A percentile compares a stretch with the other conserved stretches of the same genome.
Conservation (phyloP, 352 stramenopile species). For the Thraustotheca clavata region DNA sequence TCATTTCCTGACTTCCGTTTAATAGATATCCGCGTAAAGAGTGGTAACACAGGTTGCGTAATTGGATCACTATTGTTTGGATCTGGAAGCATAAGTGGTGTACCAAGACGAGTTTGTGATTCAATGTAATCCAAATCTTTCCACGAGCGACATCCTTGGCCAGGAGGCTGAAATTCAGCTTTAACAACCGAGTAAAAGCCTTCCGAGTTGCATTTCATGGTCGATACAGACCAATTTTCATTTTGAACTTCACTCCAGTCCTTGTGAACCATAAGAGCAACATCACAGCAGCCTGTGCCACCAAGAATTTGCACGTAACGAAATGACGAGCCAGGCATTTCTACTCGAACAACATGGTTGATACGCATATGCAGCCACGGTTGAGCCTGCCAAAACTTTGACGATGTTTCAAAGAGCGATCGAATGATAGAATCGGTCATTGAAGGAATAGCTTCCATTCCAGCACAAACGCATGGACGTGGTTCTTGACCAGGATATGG, state of each 20-base stretch:
- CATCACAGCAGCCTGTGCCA: slow-evolving; percentile 19
- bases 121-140: slow-evolving; percentile 22
- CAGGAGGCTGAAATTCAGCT: slow-evolving; percentile 18
- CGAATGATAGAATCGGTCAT: slow-evolving; percentile 15
- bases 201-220: slow-evolving; percentile 8
- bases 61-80: slow-evolving; percentile 11
- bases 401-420: slow-evolving; percentile 4
- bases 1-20: slow-evolving; percentile 17
- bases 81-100: slow-evolving; percentile 6
- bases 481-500: neutral
- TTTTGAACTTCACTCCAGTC: slow-evolving; percentile 18
- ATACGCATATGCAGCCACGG: slow-evolving; percentile 22
- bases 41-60: slow-evolving; percentile 6
- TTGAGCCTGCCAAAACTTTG: slow-evolving; percentile 5
- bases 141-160: slow-evolving; percentile 19
- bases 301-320: slow-evolving; percentile 18
- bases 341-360: slow-evolving; percentile 19
- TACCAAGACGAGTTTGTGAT: slow-evolving; percentile 5
- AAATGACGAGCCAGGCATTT: slow-evolving; percentile 10
- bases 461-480: slow-evolving; percentile 16
- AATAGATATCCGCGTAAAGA: slow-evolving; percentile 21
- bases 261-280: slow-evolving; percentile 14
- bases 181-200: slow-evolving; percentile 18
- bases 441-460: slow-evolving; percentile 17
- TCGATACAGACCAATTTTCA: slow-evolving; percentile 19